phyloP scores from a whole-genome alignment of 345 rosid species.

The Excoecaria cochinchinensis region DNA sequence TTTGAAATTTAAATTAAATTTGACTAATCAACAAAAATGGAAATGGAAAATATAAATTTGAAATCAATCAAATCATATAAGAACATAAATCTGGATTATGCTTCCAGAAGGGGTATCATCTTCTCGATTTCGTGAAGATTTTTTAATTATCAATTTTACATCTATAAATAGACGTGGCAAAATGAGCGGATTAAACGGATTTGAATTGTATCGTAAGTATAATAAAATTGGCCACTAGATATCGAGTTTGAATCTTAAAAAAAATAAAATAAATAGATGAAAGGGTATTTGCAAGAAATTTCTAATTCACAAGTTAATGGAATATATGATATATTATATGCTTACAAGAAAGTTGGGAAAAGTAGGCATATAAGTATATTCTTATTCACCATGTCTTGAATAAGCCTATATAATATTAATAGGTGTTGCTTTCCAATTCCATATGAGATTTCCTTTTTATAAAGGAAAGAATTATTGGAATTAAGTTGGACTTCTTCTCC shows the following conservation, averaged over 20 bases:
- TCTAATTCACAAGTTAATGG: not conserved
- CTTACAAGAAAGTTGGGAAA: conserved; percentile 13
- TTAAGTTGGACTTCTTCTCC: too few species aligned
- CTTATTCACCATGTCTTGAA: conserved; percentile 11
- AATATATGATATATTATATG: not conserved
- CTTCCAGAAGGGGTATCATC: not conserved
- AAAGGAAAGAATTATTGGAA: not conserved
- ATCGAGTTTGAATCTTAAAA: too few species aligned
- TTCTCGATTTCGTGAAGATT: too few species aligned
- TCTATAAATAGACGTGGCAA: too few species aligned
- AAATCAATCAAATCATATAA: too few species aligned
- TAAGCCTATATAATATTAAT: not conserved
- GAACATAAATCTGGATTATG: not conserved
- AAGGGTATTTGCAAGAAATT: too few species aligned
- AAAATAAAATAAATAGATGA: too few species aligned
- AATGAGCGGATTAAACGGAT: too few species aligned
- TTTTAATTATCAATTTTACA: too few species aligned
- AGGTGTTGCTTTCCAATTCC: not conserved
- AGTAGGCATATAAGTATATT: conserved; percentile 27
- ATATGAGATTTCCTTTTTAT: not conserved
- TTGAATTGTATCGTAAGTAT: too few species aligned
- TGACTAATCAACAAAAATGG: not conserved
- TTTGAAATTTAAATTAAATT: too few species aligned
- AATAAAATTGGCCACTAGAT: too few species aligned
- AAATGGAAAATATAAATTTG: not conserved